Evolutionary conservation across 2,329 filamentous ascomycete species (phyloP).

Genomic region (Diaporthe sp.): DNA sequence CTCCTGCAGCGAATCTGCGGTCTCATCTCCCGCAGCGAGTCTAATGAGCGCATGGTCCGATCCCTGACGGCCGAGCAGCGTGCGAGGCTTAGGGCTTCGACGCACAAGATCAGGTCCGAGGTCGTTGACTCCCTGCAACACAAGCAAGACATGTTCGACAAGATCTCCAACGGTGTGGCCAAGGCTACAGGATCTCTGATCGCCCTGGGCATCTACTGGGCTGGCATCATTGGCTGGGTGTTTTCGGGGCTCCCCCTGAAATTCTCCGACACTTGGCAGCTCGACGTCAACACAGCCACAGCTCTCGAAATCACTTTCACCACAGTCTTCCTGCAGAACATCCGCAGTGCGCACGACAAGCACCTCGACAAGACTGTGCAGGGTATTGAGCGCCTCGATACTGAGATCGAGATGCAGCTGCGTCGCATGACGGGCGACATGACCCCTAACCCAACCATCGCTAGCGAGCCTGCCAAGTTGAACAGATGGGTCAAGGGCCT

Average conservation of each 20-base stretch:
- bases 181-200: conserved; percentile 48
- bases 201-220: conserved; percentile 52
- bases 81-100: conserved; percentile 39
- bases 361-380: conserved; percentile 50
- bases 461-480: conserved; percentile 50
- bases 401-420: conserved; percentile 51
- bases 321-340: conserved; percentile 55
- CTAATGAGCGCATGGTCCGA: conserved; percentile 49
- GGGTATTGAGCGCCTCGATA: conserved; percentile 52
- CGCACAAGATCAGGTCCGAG: conserved; percentile 44
- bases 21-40: conserved; percentile 51
- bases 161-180: conserved; percentile 46
- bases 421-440: conserved; percentile 51
- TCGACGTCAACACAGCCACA: conserved; percentile 59
- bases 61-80: conserved; percentile 43
- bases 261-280: conserved; percentile 54
- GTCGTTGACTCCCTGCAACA: conserved; percentile 44
- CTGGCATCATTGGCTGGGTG: conserved; percentile 52
- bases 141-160: conserved; percentile 51
- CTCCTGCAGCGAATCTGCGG: conserved; percentile 49
- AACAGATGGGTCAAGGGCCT: conserved; percentile 53
- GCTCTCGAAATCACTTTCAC: conserved; percentile 58
- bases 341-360: conserved; percentile 53
- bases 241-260: conserved; percentile 48
- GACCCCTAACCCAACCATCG: conserved; percentile 50